Evolutionary conservation across 306 rosid species (phyloP).

Genomic region (Pyrus betulifolia): DNA sequence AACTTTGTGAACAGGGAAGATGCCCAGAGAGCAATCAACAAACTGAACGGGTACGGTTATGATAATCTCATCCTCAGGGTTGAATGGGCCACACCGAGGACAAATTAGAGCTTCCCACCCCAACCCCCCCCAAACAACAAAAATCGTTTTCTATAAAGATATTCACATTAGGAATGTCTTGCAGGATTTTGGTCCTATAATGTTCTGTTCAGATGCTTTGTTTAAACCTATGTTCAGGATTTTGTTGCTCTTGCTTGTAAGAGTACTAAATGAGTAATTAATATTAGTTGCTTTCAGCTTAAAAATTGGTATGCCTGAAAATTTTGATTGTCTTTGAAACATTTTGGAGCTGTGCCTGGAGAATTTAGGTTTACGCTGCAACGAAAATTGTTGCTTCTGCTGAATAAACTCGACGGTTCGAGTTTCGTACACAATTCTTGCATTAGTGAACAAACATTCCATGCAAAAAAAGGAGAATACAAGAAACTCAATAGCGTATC

Average conservation of each 20-base stretch:
- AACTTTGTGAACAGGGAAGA: conserved; percentile 91
- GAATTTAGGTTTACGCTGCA: background rate
- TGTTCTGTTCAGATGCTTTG: background rate
- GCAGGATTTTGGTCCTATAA: background rate
- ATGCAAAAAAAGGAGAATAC: too few relatives aligned
- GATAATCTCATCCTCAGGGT: conserved; percentile 71
- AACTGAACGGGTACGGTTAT: conserved; percentile 89
- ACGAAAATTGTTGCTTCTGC: background rate
- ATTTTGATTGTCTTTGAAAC: background rate
- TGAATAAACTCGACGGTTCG: background rate
- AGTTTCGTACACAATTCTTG: background rate
- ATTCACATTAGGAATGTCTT: background rate
- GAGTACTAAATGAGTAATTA: background rate
- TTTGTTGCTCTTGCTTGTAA: background rate
- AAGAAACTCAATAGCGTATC: too few relatives aligned
- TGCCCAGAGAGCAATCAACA: conserved; percentile 86
- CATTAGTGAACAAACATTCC: background rate
- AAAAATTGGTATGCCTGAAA: background rate
- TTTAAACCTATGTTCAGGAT: background rate
- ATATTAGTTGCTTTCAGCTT: background rate
- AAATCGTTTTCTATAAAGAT: background rate
- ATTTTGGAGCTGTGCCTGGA: background rate
- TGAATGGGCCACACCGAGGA: conserved; percentile 65
- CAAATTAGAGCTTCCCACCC: conserved; percentile 23
- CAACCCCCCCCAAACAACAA: too few relatives aligned